These are phyloP conservation scores for Mediolabrus comicus DNA, from an alignment of 108 stramenopile species.

Conservation along the genomic window DNA sequence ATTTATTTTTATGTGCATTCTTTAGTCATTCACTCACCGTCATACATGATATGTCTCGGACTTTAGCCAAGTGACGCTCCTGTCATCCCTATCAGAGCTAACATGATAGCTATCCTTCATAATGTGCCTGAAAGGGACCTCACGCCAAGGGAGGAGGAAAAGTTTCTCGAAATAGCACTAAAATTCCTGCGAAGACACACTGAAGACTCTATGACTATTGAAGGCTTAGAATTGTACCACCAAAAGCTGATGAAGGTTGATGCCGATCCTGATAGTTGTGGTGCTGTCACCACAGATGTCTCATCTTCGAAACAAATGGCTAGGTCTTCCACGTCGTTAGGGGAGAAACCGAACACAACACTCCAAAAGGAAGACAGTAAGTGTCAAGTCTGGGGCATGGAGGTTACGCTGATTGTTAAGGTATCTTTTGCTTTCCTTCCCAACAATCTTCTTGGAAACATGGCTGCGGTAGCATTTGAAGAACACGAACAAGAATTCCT, in stretches of 20 bases:
- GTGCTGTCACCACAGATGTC: background rate
- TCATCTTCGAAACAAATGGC: background rate
- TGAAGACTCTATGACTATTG: background rate
- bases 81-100: background rate
- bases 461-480: constrained; percentile 16
- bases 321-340: background rate
- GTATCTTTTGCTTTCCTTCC: constrained; percentile 15
- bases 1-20: background rate
- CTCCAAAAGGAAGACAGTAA: background rate
- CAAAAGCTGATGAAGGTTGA: background rate
- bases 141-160: background rate
- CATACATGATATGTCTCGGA: background rate
- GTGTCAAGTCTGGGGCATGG: constrained; percentile 16
- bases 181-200: background rate
- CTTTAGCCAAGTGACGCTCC: background rate
- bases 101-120: background rate
- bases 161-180: background rate
- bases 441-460: constrained; percentile 16
- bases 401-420: constrained; percentile 14
- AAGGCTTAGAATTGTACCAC: background rate
- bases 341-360: background rate
- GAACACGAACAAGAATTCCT: constrained; percentile 20
- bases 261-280: background rate
- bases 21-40: background rate
- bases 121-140: background rate